These are phyloP conservation scores for Pseudogymnoascus sp. DNA, from an alignment of 2,329 filamentous ascomycete species.

Conservation along the genomic window DNA sequence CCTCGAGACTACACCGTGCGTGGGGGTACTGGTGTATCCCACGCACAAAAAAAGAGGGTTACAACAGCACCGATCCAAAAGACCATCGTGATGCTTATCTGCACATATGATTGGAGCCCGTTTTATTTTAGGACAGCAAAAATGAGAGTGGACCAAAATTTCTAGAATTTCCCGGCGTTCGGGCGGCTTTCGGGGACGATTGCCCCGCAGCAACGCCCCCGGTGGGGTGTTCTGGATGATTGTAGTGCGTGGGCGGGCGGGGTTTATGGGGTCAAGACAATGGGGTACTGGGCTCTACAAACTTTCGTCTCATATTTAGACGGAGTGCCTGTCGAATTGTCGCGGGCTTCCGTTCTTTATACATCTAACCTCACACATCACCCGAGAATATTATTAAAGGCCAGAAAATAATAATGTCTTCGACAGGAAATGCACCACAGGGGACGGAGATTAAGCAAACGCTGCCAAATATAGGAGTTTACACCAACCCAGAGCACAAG, in stretches of 20 bases:
- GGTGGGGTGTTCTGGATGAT: not conserved
- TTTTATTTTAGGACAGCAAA: not conserved
- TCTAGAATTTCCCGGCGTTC: not conserved
- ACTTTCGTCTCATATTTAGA: not conserved
- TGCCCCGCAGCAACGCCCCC: not conserved
- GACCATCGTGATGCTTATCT: not conserved
- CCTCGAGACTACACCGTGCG: not conserved
- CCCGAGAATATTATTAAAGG: not conserved
- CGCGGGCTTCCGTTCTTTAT: not conserved
- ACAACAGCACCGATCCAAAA: not conserved
- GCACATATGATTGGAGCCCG: not conserved
- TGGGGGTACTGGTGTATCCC: not conserved
- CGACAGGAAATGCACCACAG: conserved; percentile 6
- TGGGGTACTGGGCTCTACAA: not conserved
- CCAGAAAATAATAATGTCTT: conserved; percentile 3
- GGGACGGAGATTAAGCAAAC: conserved; percentile 34
- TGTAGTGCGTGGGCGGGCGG: not conserved
- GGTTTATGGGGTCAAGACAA: not conserved
- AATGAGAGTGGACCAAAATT: not conserved
- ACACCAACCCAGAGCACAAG: conserved; percentile 87
- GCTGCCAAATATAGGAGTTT: conserved; percentile 91
- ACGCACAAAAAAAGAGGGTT: not conserved
- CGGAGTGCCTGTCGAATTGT: not conserved
- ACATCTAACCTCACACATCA: not conserved
- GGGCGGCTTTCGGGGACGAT: not conserved